Conservation (phyloP, 1,284 basidiomycete species). For the Boletellus deceptivus region DNA sequence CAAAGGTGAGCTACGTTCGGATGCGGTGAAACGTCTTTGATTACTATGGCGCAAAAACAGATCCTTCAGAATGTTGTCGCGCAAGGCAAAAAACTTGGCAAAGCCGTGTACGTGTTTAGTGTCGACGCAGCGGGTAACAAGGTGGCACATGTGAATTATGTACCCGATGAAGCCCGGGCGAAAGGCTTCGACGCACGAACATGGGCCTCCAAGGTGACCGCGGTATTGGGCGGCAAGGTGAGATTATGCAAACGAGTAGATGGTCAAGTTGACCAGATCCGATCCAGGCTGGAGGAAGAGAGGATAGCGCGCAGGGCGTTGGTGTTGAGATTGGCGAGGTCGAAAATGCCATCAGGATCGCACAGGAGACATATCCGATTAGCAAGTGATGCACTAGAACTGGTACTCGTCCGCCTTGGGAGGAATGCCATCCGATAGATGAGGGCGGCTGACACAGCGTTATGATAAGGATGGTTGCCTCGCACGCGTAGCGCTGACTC, state of each 20-base stretch:
- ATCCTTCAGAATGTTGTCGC: slow-evolving; percentile 74
- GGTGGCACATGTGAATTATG: slow-evolving; percentile 86
- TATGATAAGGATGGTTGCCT: not conserved
- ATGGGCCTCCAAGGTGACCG: slow-evolving; percentile 80
- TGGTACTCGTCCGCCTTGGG: not conserved
- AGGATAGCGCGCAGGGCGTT: slow-evolving; percentile 85
- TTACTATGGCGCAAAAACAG: slow-evolving; percentile 36
- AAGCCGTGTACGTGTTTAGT: slow-evolving; percentile 89
- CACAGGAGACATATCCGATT: slow-evolving; percentile 44
- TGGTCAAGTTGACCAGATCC: slow-evolving; percentile 11
- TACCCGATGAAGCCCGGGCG: slow-evolving; percentile 63
- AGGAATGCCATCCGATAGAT: not conserved
- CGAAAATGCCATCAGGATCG: slow-evolving; percentile 66
- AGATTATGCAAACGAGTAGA: slow-evolving; percentile 6
- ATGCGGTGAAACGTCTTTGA: not conserved
- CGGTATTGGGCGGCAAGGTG: slow-evolving; percentile 87
- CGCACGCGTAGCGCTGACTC: slow-evolving; percentile 6
- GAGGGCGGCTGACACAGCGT: not conserved
- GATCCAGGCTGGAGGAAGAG: slow-evolving; percentile 84
- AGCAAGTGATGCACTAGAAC: slow-evolving; percentile 16
- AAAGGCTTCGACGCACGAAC: slow-evolving; percentile 75
- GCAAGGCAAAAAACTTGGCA: slow-evolving; percentile 77
- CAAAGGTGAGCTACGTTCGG: slow-evolving; percentile 55
- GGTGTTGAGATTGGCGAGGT: slow-evolving; percentile 68
- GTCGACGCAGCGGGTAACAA: slow-evolving; percentile 68